Evolutionary conservation across 495 filamentous ascomycete species (phyloP).

Genomic region (Monascus purpureus): DNA sequence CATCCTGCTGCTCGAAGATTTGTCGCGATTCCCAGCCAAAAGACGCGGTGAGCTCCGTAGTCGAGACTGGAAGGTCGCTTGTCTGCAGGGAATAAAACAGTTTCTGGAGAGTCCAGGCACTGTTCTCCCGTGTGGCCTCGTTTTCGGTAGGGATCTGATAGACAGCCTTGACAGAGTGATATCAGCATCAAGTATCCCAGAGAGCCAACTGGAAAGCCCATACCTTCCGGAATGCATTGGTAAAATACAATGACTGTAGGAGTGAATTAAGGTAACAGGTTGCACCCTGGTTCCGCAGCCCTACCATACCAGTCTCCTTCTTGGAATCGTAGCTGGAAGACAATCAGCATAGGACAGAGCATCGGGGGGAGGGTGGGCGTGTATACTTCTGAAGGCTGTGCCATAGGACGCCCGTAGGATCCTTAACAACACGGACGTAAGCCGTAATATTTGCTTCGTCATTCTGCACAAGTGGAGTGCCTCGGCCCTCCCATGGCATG

Average conservation of each 20-base stretch:
- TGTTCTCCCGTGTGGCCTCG: conserved; percentile 68
- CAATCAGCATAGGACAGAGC: conserved; percentile 9
- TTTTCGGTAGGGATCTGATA: conserved; percentile 89
- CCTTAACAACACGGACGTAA: conserved; percentile 86
- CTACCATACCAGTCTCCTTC: conserved; percentile 94
- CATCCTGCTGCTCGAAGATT: conserved; percentile 98
- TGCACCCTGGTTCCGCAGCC: conserved; percentile 92
- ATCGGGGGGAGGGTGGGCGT: background rate
- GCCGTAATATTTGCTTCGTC: conserved; percentile 78
- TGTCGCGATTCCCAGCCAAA: conserved; percentile 98
- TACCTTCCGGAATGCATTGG: conserved; percentile 92
- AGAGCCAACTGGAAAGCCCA: conserved; percentile 5
- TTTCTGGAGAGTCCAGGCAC: conserved; percentile 85
- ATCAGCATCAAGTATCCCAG: background rate
- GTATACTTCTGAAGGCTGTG: conserved; percentile 85
- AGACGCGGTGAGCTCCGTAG: conserved; percentile 81
- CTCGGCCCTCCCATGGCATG: conserved; percentile 49
- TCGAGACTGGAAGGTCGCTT: conserved; percentile 64
- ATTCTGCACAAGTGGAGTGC: conserved; percentile 73
- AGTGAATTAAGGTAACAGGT: conserved; percentile 98
- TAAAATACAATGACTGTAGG: conserved; percentile 93
- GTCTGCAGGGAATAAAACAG: conserved; percentile 92
- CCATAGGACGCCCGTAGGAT: conserved; percentile 98
- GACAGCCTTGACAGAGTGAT: conserved; percentile 49
- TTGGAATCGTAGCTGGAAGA: conserved; percentile 78